Conservation (phyloP, 371 early-diverging fungal genomes). For the Zancudomyces culisetae region DNA sequence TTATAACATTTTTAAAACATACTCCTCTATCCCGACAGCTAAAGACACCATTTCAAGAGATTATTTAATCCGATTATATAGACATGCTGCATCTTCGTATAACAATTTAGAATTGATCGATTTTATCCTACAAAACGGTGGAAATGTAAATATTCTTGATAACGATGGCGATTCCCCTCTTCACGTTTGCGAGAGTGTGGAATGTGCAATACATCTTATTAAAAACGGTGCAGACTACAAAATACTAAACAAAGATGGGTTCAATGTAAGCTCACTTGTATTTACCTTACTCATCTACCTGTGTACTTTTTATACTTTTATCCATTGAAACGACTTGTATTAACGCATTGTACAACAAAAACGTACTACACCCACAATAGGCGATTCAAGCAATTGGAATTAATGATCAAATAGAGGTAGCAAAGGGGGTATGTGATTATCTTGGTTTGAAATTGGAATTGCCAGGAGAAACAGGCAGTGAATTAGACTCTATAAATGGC, state of each 20-base stretch:
- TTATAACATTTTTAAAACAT: too few species aligned
- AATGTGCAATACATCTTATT: constrained; percentile 46
- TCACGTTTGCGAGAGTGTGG: constrained; percentile 54
- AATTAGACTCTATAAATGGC: too few species aligned
- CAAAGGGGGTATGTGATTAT: constrained; percentile 13
- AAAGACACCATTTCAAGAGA: too few species aligned
- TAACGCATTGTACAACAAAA: too few species aligned
- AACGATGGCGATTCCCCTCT: constrained; percentile 72
- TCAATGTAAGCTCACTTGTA: too few species aligned
- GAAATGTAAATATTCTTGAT: constrained; percentile 49
- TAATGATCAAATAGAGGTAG: constrained; percentile 20
- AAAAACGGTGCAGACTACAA: constrained; percentile 50
- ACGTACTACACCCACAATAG: too few species aligned
- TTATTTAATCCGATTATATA: too few species aligned
- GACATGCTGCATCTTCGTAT: constrained; percentile 41
- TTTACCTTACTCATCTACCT: too few species aligned
- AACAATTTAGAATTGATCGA: constrained; percentile 41
- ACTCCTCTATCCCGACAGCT: too few species aligned
- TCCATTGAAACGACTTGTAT: too few species aligned
- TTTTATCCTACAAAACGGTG: constrained; percentile 39
- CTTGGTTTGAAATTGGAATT: constrained; percentile 17
- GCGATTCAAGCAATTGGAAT: constrained; percentile 21
- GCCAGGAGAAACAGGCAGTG: too few species aligned
- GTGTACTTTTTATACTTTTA: too few species aligned
- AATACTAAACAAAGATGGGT: constrained; percentile 37